A percentile compares a stretch with the other conserved stretches of the same genome.
Conservation (phyloP, 2,329 filamentous ascomycete genomes). For the Phaeosphaeriaceae sp. region DNA sequence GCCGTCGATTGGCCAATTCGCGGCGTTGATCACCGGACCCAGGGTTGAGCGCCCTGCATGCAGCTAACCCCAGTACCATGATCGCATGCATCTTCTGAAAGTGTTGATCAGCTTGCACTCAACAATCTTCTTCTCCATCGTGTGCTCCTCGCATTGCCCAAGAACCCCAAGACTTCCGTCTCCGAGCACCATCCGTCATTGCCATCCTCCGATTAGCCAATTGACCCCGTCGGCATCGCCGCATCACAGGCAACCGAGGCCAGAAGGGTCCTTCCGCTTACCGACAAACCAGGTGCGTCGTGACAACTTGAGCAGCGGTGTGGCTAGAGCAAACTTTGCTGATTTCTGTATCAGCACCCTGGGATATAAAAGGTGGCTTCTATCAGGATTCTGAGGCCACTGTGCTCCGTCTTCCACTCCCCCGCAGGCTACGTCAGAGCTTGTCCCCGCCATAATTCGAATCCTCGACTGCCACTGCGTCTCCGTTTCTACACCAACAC, state of each 20-base stretch:
- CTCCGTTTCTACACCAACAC: slow-evolving; percentile 9
- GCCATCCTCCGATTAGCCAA: slow-evolving; percentile 20
- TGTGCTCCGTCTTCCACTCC: slow-evolving; percentile 13
- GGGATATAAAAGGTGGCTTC: slow-evolving; percentile 34
- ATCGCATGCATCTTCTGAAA: slow-evolving; percentile 26
- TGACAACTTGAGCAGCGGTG: slow-evolving; percentile 28
- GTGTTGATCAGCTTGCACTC: slow-evolving; percentile 21
- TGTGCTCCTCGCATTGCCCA: slow-evolving; percentile 11
- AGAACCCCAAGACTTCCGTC: slow-evolving; percentile 3
- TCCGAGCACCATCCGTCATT: slow-evolving; percentile 5
- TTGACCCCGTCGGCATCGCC: slow-evolving; percentile 30
- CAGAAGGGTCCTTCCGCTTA: slow-evolving; percentile 24
- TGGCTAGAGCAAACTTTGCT: slow-evolving; percentile 20
- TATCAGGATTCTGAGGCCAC: slow-evolving; percentile 17
- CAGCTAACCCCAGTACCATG: slow-evolving; percentile 21
- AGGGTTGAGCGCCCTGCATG: slow-evolving; percentile 13
- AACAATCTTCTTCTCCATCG: slow-evolving; percentile 21
- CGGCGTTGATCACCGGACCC: slow-evolving; percentile 32
- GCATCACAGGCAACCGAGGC: slow-evolving; percentile 47
- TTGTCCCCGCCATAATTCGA: slow-evolving; percentile 19
- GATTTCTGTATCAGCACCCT: slow-evolving; percentile 16
- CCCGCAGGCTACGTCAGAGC: slow-evolving; percentile 27
- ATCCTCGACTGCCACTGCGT: slow-evolving; percentile 10
- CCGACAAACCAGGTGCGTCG: slow-evolving; percentile 24
- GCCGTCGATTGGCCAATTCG: slow-evolving; percentile 29